Conservation (phyloP, 768 basidiomycete species). For the Mycena venus region DNA sequence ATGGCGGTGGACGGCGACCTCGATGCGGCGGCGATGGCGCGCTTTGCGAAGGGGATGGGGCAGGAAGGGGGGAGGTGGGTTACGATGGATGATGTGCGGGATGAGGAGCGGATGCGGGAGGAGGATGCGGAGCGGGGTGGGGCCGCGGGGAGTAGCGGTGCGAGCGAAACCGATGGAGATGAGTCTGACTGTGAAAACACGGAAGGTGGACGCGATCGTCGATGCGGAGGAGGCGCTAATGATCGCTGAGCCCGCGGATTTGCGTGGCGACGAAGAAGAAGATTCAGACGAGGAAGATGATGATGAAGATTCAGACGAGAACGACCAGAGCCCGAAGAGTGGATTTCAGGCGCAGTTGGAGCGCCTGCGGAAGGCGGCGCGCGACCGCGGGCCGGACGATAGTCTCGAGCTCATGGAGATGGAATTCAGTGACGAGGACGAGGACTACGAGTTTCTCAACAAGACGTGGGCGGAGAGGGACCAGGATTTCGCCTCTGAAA, state of each 20-base stretch:
- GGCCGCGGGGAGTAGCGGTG: constrained; percentile 22
- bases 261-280: constrained; percentile 48
- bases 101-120: constrained; percentile 59
- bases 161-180: constrained; percentile 37
- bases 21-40: constrained; percentile 62
- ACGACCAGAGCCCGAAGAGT: constrained; percentile 53
- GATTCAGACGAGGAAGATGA: constrained; percentile 49
- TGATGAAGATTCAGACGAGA: constrained; percentile 51
- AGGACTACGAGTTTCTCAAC: constrained; percentile 45
- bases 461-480: constrained; percentile 43
- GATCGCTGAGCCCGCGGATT: constrained; percentile 55
- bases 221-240: constrained; percentile 62
- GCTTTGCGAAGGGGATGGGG: constrained; percentile 66
- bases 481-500: constrained; percentile 51
- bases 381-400: constrained; percentile 40
- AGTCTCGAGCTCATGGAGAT: constrained; percentile 37
- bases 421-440: constrained; percentile 49
- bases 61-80: constrained; percentile 58
- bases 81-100: constrained; percentile 79
- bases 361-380: constrained; percentile 48
- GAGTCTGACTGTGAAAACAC: constrained; percentile 39
- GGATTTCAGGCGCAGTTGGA: constrained; percentile 63
- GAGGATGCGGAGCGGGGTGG: constrained; percentile 27
- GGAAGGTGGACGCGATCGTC: constrained; percentile 50
- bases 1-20: constrained; percentile 73